Evolutionary conservation across 805 yeast species (phyloP), one percentile per base, ranked within the genome.

Genomic region (Metschnikowia hibisci): DNA sequence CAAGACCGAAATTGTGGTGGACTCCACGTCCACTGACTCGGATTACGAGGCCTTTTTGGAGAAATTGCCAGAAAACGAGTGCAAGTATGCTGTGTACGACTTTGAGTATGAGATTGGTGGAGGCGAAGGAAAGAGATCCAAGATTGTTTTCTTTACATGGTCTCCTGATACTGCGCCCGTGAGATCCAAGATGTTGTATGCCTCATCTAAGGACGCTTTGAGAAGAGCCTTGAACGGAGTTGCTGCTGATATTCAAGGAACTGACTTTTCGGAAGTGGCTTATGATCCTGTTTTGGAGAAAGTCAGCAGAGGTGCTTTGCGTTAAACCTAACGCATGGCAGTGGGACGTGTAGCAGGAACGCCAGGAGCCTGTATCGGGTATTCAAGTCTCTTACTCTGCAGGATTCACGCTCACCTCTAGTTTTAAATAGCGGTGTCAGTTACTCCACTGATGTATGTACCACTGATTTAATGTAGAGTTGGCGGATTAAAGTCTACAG

Each of bases 201-300:
- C 99, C 37, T 81, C 96, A n/a, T 90, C 98, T 48, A 89, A 89
- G 73, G 98, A 90, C 60, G 96, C 97, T 39, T 80, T 93, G 63
- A 91, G 98, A 78, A 88, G 96, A 73, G 91, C 99, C 44, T 77
- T 93, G 63, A 91, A 87, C 67, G 99, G 99, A 69, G 82, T 93
- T 55, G 75, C 96, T 45, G 69, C 96, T 56, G 99, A 93, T 63
- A 77, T 93, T 62, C 99, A 93, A 76, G 99, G 98, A 64, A 93
- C 99, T 46, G 99, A 93, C 70, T 90, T 82, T 72, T 83, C 95
- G 50, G 99, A 93, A 78, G 97, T 93, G 55, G 87, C 96, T 52
- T 87, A 84, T 69, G 99, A 91, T 65, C 77, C 90, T 54, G 93
- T 93, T 47, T 78, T 90, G 67, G 96, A 87, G 63, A 85, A 74